Percentiles rank a stretch among this genome's conserved stretches.
phyloP scores from a whole-genome alignment of 1,284 basidiomycete genomes.

The Malassezia dermatis region DNA sequence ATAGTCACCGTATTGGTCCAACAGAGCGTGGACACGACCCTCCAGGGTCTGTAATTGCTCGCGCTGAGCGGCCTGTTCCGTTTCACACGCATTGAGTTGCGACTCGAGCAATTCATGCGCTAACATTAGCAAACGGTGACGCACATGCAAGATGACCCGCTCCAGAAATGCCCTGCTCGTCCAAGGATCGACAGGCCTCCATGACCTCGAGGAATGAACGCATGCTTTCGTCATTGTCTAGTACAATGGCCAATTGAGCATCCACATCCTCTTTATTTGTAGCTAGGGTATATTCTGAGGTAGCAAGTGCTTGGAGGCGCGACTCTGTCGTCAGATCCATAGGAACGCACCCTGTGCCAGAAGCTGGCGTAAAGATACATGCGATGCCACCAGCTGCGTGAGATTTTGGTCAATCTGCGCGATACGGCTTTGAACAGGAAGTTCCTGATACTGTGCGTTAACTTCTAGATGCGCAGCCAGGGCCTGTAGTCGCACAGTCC shows the following conservation, averaged over 20 bases:
- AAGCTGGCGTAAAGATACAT: not conserved
- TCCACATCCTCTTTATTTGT: not conserved
- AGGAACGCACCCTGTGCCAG: not conserved
- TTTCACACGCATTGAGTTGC: not conserved
- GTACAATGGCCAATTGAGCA: conserved; percentile 9
- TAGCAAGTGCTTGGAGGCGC: too few relatives aligned
- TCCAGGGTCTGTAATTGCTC: not conserved
- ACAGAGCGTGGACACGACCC: not conserved
- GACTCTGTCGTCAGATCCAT: not conserved
- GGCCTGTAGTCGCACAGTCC: not conserved
- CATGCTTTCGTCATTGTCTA: conserved; percentile 9
- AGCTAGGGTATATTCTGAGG: not conserved
- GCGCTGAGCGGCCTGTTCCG: not conserved
- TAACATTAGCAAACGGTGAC: not conserved
- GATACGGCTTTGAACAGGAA: conserved; percentile 1
- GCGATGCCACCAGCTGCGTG: not conserved
- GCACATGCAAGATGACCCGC: conserved; percentile 8
- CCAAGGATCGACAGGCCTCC: conserved; percentile 9
- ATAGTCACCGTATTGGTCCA: conserved; percentile 3
- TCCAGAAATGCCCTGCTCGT: conserved; percentile 2
- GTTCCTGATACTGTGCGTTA: not conserved
- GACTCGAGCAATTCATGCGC: not conserved
- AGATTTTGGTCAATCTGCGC: not conserved
- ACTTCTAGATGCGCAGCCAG: not conserved
- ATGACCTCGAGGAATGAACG: conserved; percentile 3